Evolutionary conservation across 345 rosid species (phyloP), one percentile per base, ranked within the genome.

Genomic region (Ceriops decandra): DNA sequence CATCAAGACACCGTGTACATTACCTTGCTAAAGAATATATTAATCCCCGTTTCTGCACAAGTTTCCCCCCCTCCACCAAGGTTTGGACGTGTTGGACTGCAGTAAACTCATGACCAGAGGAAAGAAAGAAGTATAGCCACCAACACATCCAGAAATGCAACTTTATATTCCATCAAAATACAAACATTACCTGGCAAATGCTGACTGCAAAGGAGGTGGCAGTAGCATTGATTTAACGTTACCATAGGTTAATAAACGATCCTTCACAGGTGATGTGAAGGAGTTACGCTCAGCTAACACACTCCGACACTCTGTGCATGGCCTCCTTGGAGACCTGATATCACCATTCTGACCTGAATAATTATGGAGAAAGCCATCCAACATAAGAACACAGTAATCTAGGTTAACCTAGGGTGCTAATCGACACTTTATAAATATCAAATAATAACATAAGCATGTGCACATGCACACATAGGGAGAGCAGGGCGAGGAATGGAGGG

Each of bases 51-150:
- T 84, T 95, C 99, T 26, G 97, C 99, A 72, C 95, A 95, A 61
- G 97, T 95, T 86, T 91, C 99, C 68, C 99, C 99, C 68, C 93
- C 95, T 35, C 99, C 87, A 69, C 96, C 95, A 11, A 96, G 99
- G 79, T 77, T 85, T 69, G 93, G 97, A 57, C 96, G 88, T 52
- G 93, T 91, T 24, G 99, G 99, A 82, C 99, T 95, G 84, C 63
- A 47, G 68, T 28, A 24, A 62, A 68, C 10, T 53, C 65, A 54
- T 49, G 19, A 59, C 61, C 28, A 60, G 60, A 57, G 38, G 3
- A 46, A 51, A 24, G 49, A 32, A 62, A 38, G 57, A 26, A 22
- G 49, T 19, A 60, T 51, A 31, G 26, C 16, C 13, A 5, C 52
- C 17, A 64, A 17, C 4, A 59, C 51, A 19, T 27, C 20, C n/a